A percentile compares a stretch with the other conserved stretches of the same genome.
These are phyloP conservation scores for Sordaria brevicollis DNA, from an alignment of 495 filamentous ascomycete genomes.

Conservation along the genomic window DNA sequence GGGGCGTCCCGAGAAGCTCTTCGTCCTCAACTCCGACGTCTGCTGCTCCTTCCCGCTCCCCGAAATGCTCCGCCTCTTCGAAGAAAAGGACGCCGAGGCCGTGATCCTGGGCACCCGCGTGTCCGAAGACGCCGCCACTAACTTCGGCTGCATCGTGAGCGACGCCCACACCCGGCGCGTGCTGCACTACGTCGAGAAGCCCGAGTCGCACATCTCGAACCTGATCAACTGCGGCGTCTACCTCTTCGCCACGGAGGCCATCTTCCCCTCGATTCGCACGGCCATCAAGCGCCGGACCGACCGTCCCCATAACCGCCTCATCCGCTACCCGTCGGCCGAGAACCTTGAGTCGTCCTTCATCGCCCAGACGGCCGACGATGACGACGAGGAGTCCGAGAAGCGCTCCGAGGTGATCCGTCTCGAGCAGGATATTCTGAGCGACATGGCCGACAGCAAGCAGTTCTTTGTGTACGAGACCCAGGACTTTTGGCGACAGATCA, in stretches of 20 bases:
- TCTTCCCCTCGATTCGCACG: slow-evolving; percentile 91
- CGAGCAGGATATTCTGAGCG: slow-evolving; percentile 95
- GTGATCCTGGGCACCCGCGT: slow-evolving; percentile 94
- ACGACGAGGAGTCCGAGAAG: slow-evolving; percentile 57
- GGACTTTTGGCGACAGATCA: slow-evolving; percentile 99
- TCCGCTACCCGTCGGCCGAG: slow-evolving; percentile 91
- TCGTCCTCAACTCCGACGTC: slow-evolving; percentile 96
- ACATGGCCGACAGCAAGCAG: slow-evolving; percentile 92
- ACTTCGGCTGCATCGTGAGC: slow-evolving; percentile 97
- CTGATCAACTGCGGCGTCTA: slow-evolving; percentile 99
- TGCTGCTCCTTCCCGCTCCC: slow-evolving; percentile 97
- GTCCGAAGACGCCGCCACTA: slow-evolving; percentile 80
- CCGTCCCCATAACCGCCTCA: slow-evolving; percentile 68
- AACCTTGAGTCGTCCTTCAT: slow-evolving; percentile 78
- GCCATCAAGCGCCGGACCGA: slow-evolving; percentile 95
- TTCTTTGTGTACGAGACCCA: slow-evolving; percentile 99
- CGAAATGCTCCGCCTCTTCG: slow-evolving; percentile 88
- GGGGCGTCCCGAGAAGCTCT: slow-evolving; percentile 86
- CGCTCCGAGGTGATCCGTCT: slow-evolving; percentile 86
- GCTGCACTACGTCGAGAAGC: slow-evolving; percentile 99
- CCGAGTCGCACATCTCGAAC: slow-evolving; percentile 95
- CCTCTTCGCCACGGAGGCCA: slow-evolving; percentile 87
- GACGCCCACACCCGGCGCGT: slow-evolving; percentile 93
- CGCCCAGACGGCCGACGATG: slow-evolving; percentile 44
- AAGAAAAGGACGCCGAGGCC: slow-evolving; percentile 93